These are phyloP conservation scores for Hortaea werneckii DNA, from an alignment of 2,329 filamentous ascomycete genomes.

Conservation along the genomic window DNA sequence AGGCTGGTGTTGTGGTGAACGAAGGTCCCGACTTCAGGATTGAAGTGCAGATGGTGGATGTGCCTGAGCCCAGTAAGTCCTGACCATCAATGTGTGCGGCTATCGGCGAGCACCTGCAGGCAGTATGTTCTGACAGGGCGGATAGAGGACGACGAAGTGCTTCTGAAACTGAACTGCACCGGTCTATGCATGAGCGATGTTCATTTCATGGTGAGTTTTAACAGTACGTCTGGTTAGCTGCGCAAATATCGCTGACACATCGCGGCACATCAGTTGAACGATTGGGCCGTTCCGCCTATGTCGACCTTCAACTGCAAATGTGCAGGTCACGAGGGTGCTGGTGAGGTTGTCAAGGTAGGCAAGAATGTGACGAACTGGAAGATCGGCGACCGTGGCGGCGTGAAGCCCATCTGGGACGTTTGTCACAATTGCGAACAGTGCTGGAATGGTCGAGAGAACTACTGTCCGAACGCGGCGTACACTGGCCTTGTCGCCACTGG, in stretches of 20 bases:
- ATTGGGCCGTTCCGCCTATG: constrained; percentile 42
- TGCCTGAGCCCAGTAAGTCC: constrained; percentile 38
- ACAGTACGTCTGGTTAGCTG: too few relatives aligned
- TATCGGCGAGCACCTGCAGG: too few relatives aligned
- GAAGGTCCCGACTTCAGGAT: constrained; percentile 40
- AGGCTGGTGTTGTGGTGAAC: constrained; percentile 42
- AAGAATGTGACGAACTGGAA: constrained; percentile 43
- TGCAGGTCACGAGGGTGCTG: constrained; percentile 44
- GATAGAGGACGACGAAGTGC: constrained; percentile 38
- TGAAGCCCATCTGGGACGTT: constrained; percentile 40
- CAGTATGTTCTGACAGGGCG: neutral
- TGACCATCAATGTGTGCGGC: constrained; percentile 3
- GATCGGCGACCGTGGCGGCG: constrained; percentile 43
- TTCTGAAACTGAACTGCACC: constrained; percentile 48
- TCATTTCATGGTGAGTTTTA: constrained; percentile 42
- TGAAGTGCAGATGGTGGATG: constrained; percentile 38
- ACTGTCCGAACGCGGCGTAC: constrained; percentile 37
- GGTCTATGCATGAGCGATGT: constrained; percentile 50
- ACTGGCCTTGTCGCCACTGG: constrained; percentile 37
- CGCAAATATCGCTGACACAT: too few relatives aligned
- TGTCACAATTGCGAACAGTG: constrained; percentile 42
- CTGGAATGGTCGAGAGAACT: constrained; percentile 44
- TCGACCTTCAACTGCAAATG: constrained; percentile 25
- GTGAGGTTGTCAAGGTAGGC: constrained; percentile 48
- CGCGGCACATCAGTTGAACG: constrained; percentile 40